Base-by-base conservation (phyloP, 768 basidiomycete species). In the Cystobasidium tubakii region DNA sequence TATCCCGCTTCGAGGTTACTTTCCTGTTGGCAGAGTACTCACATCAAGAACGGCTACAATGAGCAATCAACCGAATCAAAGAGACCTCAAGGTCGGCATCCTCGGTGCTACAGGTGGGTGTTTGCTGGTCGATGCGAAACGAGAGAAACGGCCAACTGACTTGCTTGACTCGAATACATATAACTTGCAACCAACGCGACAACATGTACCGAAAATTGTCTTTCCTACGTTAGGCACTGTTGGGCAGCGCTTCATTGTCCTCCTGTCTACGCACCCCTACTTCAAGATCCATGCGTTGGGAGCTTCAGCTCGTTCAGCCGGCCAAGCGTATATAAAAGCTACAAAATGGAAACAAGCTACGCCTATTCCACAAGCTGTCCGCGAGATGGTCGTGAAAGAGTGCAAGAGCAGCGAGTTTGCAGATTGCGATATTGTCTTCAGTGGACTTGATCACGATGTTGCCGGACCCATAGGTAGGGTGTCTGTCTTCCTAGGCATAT, bases 391-490 rank as follows among this genome's bases (percentile, higher is more conserved):
- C 72, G 89, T 98, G 6, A 82, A 84, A 74, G 87, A 89, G 75
- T 99, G 96, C 84, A 83, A 83, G 62, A 87, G 92, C 1, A 85
- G 88, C 74, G 84, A 88, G 63, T 97, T 97, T 79, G 79, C 81
- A 44, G 90, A 89, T 10, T 97, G 94, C 80, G 85, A 86, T 12
- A 84, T 98, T 75, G 86, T 98, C 50, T 99, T 99, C 82, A 94
- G 91, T 0, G 96, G 96, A n/a, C 83, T 99, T 73, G 96, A 98
- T 82, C 87, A 89, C 21, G 92, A 96, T 79, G 94, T 88, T 33
- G 95, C 95, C 36, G 92, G 94, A 13, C 90, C 94, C 15, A 93
- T 98, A 81, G 95, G 95, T 94, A 79, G 80, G 86, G 80, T 12
- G 0, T n/a, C 6, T 7, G 21, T 6, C 7, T 39, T 13, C 0